phyloP scores from a whole-genome alignment of 2,329 filamentous ascomycete genomes.

The Trichoderma gracile region DNA sequence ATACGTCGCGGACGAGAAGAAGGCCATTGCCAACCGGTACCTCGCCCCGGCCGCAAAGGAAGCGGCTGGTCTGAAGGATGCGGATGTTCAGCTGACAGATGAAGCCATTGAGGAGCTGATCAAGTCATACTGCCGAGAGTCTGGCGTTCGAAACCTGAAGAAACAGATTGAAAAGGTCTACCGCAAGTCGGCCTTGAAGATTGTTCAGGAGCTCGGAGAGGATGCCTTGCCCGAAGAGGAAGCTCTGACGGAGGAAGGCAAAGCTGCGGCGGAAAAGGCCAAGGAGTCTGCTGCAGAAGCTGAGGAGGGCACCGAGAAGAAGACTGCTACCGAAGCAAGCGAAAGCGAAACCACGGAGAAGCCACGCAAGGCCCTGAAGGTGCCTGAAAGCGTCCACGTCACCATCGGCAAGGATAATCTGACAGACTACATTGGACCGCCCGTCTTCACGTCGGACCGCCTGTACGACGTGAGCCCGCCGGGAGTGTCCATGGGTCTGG shows the following conservation, averaged over 20 bases:
- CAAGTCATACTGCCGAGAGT: conserved; percentile 97
- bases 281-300: conserved; percentile 41
- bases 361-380: conserved; percentile 74
- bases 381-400: conserved; percentile 85
- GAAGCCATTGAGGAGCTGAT: conserved; percentile 94
- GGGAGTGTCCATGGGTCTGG: conserved; percentile 95
- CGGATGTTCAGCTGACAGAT: conserved; percentile 82
- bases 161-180: conserved; percentile 99
- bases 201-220: conserved; percentile 91
- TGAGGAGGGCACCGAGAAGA: conserved; percentile 29
- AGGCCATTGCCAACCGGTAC: conserved; percentile 94
- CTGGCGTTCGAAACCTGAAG: conserved; percentile 94
- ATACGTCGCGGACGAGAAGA: conserved; percentile 98
- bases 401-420: conserved; percentile 85
- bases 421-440: conserved; percentile 94
- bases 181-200: conserved; percentile 94
- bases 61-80: conserved; percentile 83
- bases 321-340: conserved; percentile 36
- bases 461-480: conserved; percentile 92
- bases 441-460: conserved; percentile 92
- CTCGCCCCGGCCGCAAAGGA: conserved; percentile 94
- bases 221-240: conserved; percentile 77
- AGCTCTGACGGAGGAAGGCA: conserved; percentile 82
- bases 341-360: conserved; percentile 55
- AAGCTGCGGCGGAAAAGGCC: conserved; percentile 70